Conservation (phyloP, 2,329 filamentous ascomycete species). For the Neofusicoccum parvum region DNA sequence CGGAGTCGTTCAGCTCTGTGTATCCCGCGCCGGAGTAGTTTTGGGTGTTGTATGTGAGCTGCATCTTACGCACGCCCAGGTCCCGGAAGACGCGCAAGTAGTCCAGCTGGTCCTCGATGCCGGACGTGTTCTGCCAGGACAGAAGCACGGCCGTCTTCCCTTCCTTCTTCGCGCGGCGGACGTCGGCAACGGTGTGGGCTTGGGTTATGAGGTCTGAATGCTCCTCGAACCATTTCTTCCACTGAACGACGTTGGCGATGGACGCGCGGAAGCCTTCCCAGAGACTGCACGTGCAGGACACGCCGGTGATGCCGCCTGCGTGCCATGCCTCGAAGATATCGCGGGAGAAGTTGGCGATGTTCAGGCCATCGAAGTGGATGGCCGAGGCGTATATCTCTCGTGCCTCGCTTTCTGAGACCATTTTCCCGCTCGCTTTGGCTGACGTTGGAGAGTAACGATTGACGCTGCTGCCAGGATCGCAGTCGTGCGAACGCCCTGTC, state of each 20-base stretch:
- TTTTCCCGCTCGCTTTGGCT: constrained; percentile 23
- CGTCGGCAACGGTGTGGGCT: constrained; percentile 40
- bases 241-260: constrained; percentile 45
- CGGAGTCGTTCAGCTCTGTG: constrained; percentile 41
- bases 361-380: constrained; percentile 46
- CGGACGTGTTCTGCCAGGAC: constrained; percentile 47
- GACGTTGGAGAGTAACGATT: not conserved
- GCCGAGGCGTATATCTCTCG: constrained; percentile 39
- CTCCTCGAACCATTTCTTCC: constrained; percentile 49
- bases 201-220: constrained; percentile 44
- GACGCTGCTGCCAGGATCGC: not conserved
- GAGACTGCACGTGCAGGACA: constrained; percentile 45
- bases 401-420: constrained; percentile 42
- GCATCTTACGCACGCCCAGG: constrained; percentile 46
- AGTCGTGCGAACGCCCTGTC: not conserved
- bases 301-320: constrained; percentile 43
- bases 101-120: constrained; percentile 44
- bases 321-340: constrained; percentile 45
- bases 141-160: constrained; percentile 44
- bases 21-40: constrained; percentile 47
- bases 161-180: constrained; percentile 40
- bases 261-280: constrained; percentile 44
- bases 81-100: constrained; percentile 46
- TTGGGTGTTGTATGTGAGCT: constrained; percentile 48
- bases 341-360: constrained; percentile 45